Evolutionary conservation across 192 early-diverging fungal species (phyloP).

Genomic region (Umbelopsis isabellina): DNA sequence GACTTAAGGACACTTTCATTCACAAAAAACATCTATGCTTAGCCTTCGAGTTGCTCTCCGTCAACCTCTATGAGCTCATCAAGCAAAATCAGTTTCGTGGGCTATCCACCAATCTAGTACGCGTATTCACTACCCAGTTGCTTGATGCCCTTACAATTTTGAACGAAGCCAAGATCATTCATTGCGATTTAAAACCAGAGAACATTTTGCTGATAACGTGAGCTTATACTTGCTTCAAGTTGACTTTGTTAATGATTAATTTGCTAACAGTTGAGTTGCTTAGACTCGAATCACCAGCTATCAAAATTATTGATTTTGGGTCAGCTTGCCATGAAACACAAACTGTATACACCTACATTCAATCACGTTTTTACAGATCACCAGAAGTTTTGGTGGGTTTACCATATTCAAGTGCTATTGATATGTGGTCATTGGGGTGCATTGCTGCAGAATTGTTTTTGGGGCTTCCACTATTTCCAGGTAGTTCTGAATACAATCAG

Average conservation of each 20-base stretch:
- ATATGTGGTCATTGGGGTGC: conserved; percentile 99
- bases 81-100: conserved; percentile 97
- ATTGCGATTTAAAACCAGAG: conserved; percentile 98
- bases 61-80: conserved; percentile 97
- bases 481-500: conserved; percentile 96
- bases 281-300: conserved; percentile 85
- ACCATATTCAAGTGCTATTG: conserved; percentile 91
- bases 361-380: conserved; percentile 95
- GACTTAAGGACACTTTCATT: conserved; percentile 89
- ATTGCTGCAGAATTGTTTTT: conserved; percentile 97
- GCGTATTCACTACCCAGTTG: conserved; percentile 89
- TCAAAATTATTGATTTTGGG: conserved; percentile 99
- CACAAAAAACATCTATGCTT: conserved; percentile 93
- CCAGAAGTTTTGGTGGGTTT: conserved; percentile 95
- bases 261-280: not conserved
- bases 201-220: conserved; percentile 90
- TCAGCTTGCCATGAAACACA: conserved; percentile 94
- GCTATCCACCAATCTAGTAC: conserved; percentile 85
- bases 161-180: conserved; percentile 87
- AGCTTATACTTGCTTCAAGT: conserved; percentile 17
- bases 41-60: conserved; percentile 93
- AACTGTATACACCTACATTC: conserved; percentile 97
- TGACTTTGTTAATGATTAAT: not conserved
- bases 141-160: conserved; percentile 87
- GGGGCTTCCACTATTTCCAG: conserved; percentile 94